These are phyloP conservation scores for Isoetes taiwanensis DNA, from an alignment of 75 land plant species.

Conservation along the genomic window DNA sequence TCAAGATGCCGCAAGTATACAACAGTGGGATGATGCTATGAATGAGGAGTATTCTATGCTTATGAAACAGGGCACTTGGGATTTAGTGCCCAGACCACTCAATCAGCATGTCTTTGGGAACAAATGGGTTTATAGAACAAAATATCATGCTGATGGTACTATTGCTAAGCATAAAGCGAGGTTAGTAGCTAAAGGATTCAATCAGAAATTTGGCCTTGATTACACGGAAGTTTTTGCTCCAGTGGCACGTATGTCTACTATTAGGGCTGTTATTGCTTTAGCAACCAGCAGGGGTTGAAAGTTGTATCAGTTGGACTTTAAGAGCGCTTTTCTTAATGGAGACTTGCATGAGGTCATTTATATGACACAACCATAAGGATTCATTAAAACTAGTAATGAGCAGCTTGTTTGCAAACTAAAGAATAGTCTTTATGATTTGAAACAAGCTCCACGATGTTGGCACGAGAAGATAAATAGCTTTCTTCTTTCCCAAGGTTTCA, in stretches of 20 bases:
- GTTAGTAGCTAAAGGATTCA: slow-evolving; percentile 4
- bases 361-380: slow-evolving; percentile 15
- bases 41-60: too few species aligned
- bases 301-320: slow-evolving; percentile 18
- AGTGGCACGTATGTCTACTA: background rate
- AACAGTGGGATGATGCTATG: too few species aligned
- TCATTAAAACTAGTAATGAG: slow-evolving; percentile 5
- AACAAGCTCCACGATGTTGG: slow-evolving; percentile 13
- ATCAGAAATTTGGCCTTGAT: slow-evolving; percentile 5
- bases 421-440: slow-evolving; percentile 18
- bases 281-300: slow-evolving; percentile 2
- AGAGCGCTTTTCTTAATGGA: slow-evolving; percentile 3
- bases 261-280: slow-evolving; percentile 8
- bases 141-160: background rate
- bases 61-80: too few species aligned
- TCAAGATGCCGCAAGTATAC: too few species aligned
- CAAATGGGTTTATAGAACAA: slow-evolving; percentile 7
- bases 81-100: background rate
- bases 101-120: background rate
- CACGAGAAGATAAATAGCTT: slow-evolving; percentile 7
- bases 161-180: background rate
- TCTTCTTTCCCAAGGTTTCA: background rate
- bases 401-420: slow-evolving; percentile 6
- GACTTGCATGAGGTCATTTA: slow-evolving; percentile 8
- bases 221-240: slow-evolving; percentile 12